Evolutionary conservation across 768 basidiomycete species (phyloP).

Genomic region (Tephrocybe sp.): DNA sequence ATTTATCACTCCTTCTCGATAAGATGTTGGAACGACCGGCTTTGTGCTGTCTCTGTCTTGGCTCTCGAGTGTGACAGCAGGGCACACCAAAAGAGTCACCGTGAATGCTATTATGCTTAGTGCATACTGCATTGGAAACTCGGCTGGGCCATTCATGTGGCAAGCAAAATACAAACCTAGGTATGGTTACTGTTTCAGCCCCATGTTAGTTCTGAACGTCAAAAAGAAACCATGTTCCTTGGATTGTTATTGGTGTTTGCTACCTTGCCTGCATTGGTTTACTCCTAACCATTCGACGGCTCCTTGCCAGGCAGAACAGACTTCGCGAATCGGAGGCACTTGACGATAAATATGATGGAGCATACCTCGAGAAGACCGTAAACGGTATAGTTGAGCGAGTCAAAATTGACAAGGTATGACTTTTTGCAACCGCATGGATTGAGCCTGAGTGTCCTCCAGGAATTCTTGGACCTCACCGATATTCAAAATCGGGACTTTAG

Average conservation of each 20-base stretch:
- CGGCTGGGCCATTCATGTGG: slow-evolving; percentile 81
- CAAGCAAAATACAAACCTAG: slow-evolving; percentile 64
- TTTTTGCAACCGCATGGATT: neutral
- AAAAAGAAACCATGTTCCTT: slow-evolving; percentile 67
- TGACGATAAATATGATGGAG: slow-evolving; percentile 57
- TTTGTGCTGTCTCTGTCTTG: slow-evolving; percentile 64
- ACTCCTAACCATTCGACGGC: slow-evolving; percentile 47
- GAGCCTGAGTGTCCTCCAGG: slow-evolving; percentile 35
- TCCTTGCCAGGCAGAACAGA: slow-evolving; percentile 62
- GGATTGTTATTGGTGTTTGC: slow-evolving; percentile 74
- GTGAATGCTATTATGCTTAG: slow-evolving; percentile 72
- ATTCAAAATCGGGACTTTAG: slow-evolving; percentile 71
- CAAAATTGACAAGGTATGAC: slow-evolving; percentile 66
- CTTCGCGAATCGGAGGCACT: slow-evolving; percentile 57
- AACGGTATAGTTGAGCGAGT: slow-evolving; percentile 55
- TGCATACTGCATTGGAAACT: slow-evolving; percentile 66
- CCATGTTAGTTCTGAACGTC: neutral
- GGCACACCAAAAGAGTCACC: slow-evolving; percentile 73
- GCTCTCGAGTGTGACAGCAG: slow-evolving; percentile 65
- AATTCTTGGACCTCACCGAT: slow-evolving; percentile 74
- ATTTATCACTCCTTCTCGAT: neutral
- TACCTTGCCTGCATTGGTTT: slow-evolving; percentile 51
- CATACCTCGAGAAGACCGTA: slow-evolving; percentile 55
- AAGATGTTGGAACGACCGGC: slow-evolving; percentile 30
- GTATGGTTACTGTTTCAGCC: slow-evolving; percentile 25